Evolutionary conservation across 768 basidiomycete species (phyloP).

Genomic region (Suillus occidentalis): DNA sequence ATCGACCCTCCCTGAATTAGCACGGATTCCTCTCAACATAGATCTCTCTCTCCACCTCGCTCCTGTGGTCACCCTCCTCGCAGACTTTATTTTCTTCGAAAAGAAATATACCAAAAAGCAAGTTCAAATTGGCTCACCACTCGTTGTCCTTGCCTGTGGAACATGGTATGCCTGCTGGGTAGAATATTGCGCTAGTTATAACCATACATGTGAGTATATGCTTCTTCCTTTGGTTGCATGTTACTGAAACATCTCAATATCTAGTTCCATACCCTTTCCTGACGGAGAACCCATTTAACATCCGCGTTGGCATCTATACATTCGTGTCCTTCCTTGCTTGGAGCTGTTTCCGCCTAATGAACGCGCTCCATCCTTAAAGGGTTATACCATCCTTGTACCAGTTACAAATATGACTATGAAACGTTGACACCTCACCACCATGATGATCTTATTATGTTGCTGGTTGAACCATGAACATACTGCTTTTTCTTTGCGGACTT

Average conservation of each 20-base stretch:
- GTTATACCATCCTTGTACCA: not conserved
- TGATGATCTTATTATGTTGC: not conserved
- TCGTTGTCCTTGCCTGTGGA: constrained; percentile 23
- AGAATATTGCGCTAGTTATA: constrained; percentile 64
- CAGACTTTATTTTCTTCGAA: constrained; percentile 73
- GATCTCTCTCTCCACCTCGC: constrained; percentile 68
- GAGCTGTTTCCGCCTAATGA: constrained; percentile 56
- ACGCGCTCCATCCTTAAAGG: constrained; percentile 49
- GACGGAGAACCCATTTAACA: constrained; percentile 51
- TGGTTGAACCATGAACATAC: not conserved
- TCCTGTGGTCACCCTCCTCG: constrained; percentile 55
- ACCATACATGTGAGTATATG: constrained; percentile 57
- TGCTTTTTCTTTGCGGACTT: not conserved
- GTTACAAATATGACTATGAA: not conserved
- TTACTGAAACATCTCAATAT: constrained; percentile 8
- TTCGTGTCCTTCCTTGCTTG: constrained; percentile 52
- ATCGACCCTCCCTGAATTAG: constrained; percentile 15
- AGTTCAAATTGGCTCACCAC: constrained; percentile 18
- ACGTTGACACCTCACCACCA: not conserved
- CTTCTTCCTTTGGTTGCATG: not conserved
- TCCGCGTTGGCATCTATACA: constrained; percentile 61
- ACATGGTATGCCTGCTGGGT: constrained; percentile 62
- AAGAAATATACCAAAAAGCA: constrained; percentile 43
- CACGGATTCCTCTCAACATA: constrained; percentile 48
- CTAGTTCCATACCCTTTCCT: constrained; percentile 86